Percentiles rank a stretch among this genome's conserved stretches.
Evolutionary conservation across 805 yeast genomes (phyloP).

Genomic region (Grigorovia humatica): DNA sequence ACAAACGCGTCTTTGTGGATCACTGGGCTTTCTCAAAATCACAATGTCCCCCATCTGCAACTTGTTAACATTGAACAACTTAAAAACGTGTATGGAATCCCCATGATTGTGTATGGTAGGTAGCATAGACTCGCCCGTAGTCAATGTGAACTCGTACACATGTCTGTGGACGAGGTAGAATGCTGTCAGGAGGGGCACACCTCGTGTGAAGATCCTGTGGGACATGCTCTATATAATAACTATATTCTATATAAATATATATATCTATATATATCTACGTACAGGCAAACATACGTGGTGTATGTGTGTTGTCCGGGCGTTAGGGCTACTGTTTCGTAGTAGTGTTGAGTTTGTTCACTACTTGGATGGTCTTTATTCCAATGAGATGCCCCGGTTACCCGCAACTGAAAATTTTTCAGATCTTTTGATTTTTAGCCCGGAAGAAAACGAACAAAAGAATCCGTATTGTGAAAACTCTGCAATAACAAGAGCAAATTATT

Average conservation of each 20-base stretch:
- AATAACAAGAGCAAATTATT: background rate
- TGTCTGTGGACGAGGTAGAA: slow-evolving; percentile 42
- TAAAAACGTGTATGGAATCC: slow-evolving; percentile 74
- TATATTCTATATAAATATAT: no score
- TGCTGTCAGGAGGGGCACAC: background rate
- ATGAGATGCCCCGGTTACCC: background rate
- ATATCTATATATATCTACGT: no score
- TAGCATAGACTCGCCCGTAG: slow-evolving; percentile 91
- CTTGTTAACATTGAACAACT: slow-evolving; percentile 50
- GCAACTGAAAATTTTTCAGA: background rate
- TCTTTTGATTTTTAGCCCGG: no score
- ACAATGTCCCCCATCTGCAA: slow-evolving; percentile 75
- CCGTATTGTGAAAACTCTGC: background rate
- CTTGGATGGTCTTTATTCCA: no score
- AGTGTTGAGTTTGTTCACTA: no score
- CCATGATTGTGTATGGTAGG: slow-evolving; percentile 70
- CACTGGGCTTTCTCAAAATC: slow-evolving; percentile 83
- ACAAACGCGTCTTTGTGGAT: slow-evolving; percentile 76
- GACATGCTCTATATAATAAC: background rate
- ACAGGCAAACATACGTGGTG: background rate
- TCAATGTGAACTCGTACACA: slow-evolving; percentile 65
- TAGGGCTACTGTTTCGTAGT: no score
- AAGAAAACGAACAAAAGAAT: background rate
- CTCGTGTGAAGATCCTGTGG: background rate
- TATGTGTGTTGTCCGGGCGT: no score